phyloP scores from a whole-genome alignment of 768 basidiomycete species.

The Podaxis carcinomalis region DNA sequence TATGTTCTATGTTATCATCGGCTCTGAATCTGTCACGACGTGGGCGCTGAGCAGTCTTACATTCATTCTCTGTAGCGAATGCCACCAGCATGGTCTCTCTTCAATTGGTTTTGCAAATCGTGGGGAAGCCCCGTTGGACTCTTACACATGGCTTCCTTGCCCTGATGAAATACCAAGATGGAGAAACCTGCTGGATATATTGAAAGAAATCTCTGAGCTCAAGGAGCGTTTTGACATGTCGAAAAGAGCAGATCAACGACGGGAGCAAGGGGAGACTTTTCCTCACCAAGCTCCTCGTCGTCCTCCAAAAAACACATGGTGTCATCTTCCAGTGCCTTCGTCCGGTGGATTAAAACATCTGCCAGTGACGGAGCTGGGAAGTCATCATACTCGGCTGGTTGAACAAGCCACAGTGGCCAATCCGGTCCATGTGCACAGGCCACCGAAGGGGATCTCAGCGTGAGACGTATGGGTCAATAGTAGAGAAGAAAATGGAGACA shows the following conservation, averaged over 20 bases:
- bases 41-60: background rate
- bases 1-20: background rate
- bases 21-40: no score
- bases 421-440: background rate
- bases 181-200: background rate
- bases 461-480: background rate
- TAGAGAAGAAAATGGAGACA: background rate
- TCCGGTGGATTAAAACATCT: no score
- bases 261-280: no score
- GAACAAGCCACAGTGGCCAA: background rate
- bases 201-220: background rate
- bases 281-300: no score
- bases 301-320: no score
- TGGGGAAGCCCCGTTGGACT: conserved; percentile 2
- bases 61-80: background rate
- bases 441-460: background rate
- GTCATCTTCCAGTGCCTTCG: no score
- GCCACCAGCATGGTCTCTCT: background rate
- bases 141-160: conserved; percentile 12
- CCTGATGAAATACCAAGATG: background rate
- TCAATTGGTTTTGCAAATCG: no score
- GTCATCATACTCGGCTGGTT: no score
- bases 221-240: conserved; percentile 1
- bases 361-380: no score
- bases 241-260: conserved; percentile 18